phyloP scores from a whole-genome alignment of 768 basidiomycete genomes.

The Cystobasidium onofrii region DNA sequence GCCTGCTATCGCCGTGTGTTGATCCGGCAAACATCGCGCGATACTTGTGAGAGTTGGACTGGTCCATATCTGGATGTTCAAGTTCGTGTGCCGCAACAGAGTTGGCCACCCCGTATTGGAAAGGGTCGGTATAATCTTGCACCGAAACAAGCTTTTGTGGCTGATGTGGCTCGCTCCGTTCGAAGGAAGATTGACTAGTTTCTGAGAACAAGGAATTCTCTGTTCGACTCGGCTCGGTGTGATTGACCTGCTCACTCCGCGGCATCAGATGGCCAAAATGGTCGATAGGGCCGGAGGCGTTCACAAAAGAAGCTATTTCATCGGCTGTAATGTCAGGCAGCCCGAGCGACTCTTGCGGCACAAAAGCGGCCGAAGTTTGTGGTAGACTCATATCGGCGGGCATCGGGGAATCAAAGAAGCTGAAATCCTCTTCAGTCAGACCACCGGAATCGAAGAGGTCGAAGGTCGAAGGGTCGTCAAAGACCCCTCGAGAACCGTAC shows the following conservation, averaged over 20 bases:
- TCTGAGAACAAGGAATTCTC: too few species aligned
- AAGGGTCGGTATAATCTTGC: too few species aligned
- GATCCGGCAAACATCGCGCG: too few species aligned
- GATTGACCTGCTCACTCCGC: background rate
- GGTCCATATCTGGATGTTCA: too few species aligned
- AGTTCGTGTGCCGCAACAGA: too few species aligned
- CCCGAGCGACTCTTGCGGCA: background rate
- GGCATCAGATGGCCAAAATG: conserved; percentile 30
- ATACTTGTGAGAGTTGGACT: too few species aligned
- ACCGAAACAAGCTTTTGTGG: too few species aligned
- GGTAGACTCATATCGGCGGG: conserved; percentile 3
- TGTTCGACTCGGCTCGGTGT: too few species aligned
- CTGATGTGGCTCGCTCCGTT: too few species aligned
- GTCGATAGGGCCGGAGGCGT: conserved; percentile 29
- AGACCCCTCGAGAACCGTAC: background rate
- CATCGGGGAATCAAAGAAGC: conserved; percentile 60
- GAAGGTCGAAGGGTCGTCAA: conserved; percentile 14
- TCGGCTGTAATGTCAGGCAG: conserved; percentile 5
- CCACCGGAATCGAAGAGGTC: conserved; percentile 53
- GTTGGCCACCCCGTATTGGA: too few species aligned
- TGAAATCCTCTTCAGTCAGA: conserved; percentile 70
- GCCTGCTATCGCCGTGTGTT: too few species aligned
- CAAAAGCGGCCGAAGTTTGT: background rate
- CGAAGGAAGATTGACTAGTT: too few species aligned
- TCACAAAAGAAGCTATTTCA: conserved; percentile 15